phyloP scores from a whole-genome alignment of 768 basidiomycete species.

The Leccinellum rugosiceps region DNA sequence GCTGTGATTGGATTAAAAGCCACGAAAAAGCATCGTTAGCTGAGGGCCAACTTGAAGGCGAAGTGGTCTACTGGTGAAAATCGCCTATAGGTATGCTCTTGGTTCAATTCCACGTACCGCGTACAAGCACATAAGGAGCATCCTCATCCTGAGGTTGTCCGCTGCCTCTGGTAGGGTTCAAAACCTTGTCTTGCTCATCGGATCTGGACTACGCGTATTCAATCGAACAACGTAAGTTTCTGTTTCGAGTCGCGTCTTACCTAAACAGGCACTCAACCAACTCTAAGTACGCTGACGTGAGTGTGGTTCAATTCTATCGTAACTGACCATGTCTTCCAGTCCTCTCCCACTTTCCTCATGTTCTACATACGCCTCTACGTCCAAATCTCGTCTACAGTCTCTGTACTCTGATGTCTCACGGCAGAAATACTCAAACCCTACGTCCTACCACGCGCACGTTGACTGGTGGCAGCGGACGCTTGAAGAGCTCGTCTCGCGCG shows the following conservation, averaged over 20 bases:
- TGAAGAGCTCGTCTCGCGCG: conserved; percentile 55
- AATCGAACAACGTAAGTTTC: too few relatives aligned
- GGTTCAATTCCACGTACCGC: too few relatives aligned
- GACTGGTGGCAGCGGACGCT: conserved; percentile 85
- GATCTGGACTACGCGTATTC: too few relatives aligned
- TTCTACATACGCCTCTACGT: conserved; percentile 27
- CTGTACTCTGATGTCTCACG: conserved; percentile 86
- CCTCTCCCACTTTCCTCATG: conserved; percentile 20
- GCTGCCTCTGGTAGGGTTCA: not conserved
- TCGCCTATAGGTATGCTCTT: not conserved
- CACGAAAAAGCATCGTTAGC: too few relatives aligned
- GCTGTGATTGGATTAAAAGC: too few relatives aligned
- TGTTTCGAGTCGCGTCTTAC: not conserved
- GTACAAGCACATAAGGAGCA: too few relatives aligned
- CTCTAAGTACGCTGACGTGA: too few relatives aligned
- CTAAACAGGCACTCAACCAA: too few relatives aligned
- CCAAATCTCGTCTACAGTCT: conserved; percentile 59
- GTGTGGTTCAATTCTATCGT: not conserved
- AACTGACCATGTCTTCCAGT: conserved; percentile 17
- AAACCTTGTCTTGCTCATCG: too few relatives aligned
- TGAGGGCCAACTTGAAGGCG: too few relatives aligned
- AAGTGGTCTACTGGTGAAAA: too few relatives aligned
- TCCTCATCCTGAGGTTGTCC: not conserved
- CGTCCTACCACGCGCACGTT: conserved; percentile 74
- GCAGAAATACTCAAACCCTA: conserved; percentile 81